Evolutionary conservation across 2,329 filamentous ascomycete genomes (phyloP), one percentile per base, ranked within the genome.

Genomic region (Talaromyces sp.): DNA sequence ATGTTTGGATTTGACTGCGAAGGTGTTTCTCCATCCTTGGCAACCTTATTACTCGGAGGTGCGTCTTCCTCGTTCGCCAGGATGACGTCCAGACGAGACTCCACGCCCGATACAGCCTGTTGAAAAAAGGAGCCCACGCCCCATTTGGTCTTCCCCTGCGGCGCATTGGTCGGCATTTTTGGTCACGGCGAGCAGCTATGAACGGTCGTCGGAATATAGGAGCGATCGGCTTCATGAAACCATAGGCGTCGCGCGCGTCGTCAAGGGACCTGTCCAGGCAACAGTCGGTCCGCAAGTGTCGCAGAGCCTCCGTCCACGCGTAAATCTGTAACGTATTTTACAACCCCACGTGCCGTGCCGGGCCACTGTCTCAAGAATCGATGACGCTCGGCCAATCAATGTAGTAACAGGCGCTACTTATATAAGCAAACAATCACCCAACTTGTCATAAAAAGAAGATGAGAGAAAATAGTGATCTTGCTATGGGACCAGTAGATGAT

Each of bases 51-150:
- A 23, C 7, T n/a, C 23, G 30, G 4, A 27, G 68, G 61, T 67
- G 62, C 42, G 61, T 85, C 85, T 51, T 89, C 87, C 60, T 91
- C 87, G 67, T 97, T 93, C 59, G 92, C 87, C 64, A 99, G 84
- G 62, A 99, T 96, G 56, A 86, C 93, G 75, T 99, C 95, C 63
- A 99, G 85, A 51, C 91, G 88, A 63, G 93, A 96, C 79, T 99
- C 95, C 62, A 99, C 90, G 64, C 93, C 93, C 60, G 93, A 92
- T 64, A 98, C 92, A 65, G 94, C 93, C 76, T 94, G 91, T 66
- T 92, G 90, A 63, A 97, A 83, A 73, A 96, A 89, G 34, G 87
- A 74, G 12, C 75, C 74, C 56, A 78, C 87, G 53, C 89, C 89
- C 90, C 90, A 92, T 86, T 85, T 84, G 57, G 85, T 84, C 64